Percentiles rank a stretch among this genome's conserved stretches.
Conservation (phyloP, 495 filamentous ascomycete genomes). For the Jackrogersella multiformis region DNA sequence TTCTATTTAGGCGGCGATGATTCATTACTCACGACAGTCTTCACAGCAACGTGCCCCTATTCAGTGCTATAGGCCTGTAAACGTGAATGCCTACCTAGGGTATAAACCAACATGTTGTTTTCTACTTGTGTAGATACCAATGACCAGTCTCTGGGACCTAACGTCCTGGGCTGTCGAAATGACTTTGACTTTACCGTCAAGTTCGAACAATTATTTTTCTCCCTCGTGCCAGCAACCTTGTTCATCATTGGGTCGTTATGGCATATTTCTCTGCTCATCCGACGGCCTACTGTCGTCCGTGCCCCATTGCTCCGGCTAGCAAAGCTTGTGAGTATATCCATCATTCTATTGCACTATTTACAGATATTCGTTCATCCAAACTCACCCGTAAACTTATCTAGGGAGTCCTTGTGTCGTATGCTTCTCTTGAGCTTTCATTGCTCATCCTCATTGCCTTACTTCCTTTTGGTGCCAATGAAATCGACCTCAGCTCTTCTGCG, state of each 20-base stretch:
- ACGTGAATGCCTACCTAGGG: not conserved
- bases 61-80: not conserved
- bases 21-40: not conserved
- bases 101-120: slow-evolving; percentile 20
- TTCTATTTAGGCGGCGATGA: no score
- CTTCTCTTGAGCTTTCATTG: slow-evolving; percentile 47
- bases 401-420: slow-evolving; percentile 43
- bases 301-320: slow-evolving; percentile 46
- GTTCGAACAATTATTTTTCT: slow-evolving; percentile 59
- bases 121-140: slow-evolving; percentile 21
- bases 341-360: not conserved
- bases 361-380: not conserved
- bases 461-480: slow-evolving; percentile 39
- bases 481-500: slow-evolving; percentile 45
- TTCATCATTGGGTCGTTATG: slow-evolving; percentile 53
- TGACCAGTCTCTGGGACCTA: slow-evolving; percentile 33
- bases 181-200: slow-evolving; percentile 60
- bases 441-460: slow-evolving; percentile 44
- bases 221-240: slow-evolving; percentile 51
- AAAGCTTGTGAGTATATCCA: slow-evolving; percentile 49
- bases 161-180: slow-evolving; percentile 35
- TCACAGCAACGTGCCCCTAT: not conserved
- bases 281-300: slow-evolving; percentile 49
- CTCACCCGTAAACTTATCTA: not conserved
- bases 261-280: slow-evolving; percentile 44